Evolutionary conservation across 2,329 filamentous ascomycete species (phyloP).

Genomic region (Ophiobolus disseminans): DNA sequence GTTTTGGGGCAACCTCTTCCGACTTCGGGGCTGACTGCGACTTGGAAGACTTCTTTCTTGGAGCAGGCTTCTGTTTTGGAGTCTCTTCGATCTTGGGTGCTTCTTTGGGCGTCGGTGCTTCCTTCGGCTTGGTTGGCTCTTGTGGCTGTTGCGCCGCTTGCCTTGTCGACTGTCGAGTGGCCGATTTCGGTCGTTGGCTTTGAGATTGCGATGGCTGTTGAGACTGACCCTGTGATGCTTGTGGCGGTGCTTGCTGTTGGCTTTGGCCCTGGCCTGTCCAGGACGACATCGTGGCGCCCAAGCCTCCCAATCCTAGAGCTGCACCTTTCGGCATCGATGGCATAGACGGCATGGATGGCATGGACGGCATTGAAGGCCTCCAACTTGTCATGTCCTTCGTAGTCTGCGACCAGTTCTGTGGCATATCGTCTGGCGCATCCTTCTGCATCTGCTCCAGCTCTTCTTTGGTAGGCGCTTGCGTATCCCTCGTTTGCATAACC

Average conservation of each 20-base stretch:
- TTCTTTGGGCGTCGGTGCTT: constrained; percentile 22
- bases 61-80: constrained; percentile 11
- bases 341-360: constrained; percentile 36
- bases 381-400: constrained; percentile 44
- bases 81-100: constrained; percentile 15
- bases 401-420: constrained; percentile 42
- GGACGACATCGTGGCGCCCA: constrained; percentile 35
- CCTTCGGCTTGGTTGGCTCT: constrained; percentile 19
- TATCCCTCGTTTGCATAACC: constrained; percentile 46
- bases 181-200: constrained; percentile 9
- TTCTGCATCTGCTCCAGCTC: constrained; percentile 46
- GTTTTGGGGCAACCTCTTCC: too few relatives aligned
- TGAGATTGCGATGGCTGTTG: constrained; percentile 11
- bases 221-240: constrained; percentile 6
- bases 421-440: constrained; percentile 43
- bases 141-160: constrained; percentile 13
- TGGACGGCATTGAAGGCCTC: constrained; percentile 38
- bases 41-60: background rate
- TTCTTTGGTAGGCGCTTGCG: constrained; percentile 39
- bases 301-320: constrained; percentile 32
- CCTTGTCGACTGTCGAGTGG: constrained; percentile 18
- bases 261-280: constrained; percentile 20
- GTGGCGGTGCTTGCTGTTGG: constrained; percentile 15
- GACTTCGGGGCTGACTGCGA: too few relatives aligned
- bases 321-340: constrained; percentile 30